Evolutionary conservation across 305 asterid genomes (phyloP).

Genomic region (Ilex paraguariensis): DNA sequence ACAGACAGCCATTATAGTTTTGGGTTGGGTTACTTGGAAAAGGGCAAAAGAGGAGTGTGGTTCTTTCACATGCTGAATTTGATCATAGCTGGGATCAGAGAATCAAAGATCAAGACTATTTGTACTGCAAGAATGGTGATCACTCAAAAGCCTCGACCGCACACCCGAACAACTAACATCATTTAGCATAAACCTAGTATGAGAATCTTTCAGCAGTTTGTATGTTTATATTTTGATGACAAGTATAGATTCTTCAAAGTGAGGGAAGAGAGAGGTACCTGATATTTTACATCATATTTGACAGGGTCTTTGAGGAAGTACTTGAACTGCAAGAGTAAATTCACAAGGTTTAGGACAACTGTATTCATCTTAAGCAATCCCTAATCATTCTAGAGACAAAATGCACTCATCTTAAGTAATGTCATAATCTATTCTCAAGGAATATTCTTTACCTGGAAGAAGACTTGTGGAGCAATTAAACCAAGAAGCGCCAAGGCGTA

Average conservation of each 20-base stretch:
- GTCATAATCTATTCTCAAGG: neutral
- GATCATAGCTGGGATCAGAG: no score
- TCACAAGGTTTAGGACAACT: neutral
- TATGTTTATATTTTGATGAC: neutral
- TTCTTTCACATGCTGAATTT: neutral
- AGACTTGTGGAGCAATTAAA: constrained; percentile 76
- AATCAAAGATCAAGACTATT: no score
- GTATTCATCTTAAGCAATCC: no score
- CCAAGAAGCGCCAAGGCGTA: constrained; percentile 87
- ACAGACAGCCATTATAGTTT: neutral
- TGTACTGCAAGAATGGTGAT: no score
- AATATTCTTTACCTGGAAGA: constrained; percentile 69
- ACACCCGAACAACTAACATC: no score
- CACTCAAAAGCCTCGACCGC: no score
- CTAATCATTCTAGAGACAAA: neutral
- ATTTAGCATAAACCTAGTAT: neutral
- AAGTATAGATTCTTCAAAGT: neutral
- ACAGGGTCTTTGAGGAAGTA: constrained; percentile 89
- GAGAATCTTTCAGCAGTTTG: neutral
- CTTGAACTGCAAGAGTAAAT: constrained; percentile 53
- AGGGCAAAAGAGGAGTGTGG: neutral
- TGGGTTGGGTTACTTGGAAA: neutral
- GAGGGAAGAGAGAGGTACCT: constrained; percentile 37
- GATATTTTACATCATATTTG: constrained; percentile 88
- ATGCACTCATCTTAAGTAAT: neutral